Evolutionary conservation across 108 stramenopile genomes (phyloP), one percentile per base, ranked within the genome.

Genomic region (Fragilaria radians): DNA sequence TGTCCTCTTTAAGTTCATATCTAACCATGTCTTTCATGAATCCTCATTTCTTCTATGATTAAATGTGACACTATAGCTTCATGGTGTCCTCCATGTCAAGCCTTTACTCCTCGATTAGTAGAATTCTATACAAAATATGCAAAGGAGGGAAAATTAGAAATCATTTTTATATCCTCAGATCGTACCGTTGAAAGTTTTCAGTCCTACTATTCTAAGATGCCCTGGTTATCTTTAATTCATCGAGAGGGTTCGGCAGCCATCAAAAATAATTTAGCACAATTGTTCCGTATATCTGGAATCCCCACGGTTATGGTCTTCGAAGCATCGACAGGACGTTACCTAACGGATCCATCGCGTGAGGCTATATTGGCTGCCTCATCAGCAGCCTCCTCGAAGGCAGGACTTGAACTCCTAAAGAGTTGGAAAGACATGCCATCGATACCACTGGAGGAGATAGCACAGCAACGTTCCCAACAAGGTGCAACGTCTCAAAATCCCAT

Each of bases 101-200:
- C 57, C 32, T 89, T 89, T 59, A 70, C 80, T 51, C 88, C 88
- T 14, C 66, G 76, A 3, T 65, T 89, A 28, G 68, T 57, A 24
- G 70, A 81, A 23, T 89, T 89, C 48, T 85, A 89, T 73, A 66
- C 77, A 4, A 34, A 55, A 4, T 48, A 57, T 36, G 66, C 58
- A 57, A 57, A 68, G 52, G 63, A 77, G 5, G 55, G 59, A 29
- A 76, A 79, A 19, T 46, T 88, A 17, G 83, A 88, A 48, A 72
- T 88, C 47, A 61, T 89, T 46, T 86, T 74, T 34, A 48, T 89
- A 34, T 77, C 75, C n/a, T 81, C 79, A 26, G 88, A 89, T 74
- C 52, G 69, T 24, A 67, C 69, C 24, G 52, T 72, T 29, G 46
- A 62, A 25, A 60, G 75, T 3, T 86, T 89, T 59, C 65, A 70